Base-by-base conservation (phyloP, 1,284 basidiomycete genomes). In the Hymenochaete sp. region DNA sequence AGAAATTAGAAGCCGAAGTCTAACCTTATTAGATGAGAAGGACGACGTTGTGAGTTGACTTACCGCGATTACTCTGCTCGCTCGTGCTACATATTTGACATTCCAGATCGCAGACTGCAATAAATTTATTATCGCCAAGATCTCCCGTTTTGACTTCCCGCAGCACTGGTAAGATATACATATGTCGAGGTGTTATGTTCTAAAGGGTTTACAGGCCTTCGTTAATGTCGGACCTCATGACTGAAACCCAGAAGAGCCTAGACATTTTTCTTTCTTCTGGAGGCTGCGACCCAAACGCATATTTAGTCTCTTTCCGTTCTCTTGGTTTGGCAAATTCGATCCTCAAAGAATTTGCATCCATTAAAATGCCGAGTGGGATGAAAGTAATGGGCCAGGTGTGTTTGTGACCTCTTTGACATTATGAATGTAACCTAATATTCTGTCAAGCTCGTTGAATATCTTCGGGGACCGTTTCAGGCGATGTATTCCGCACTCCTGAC, bases 71-170 rank as follows among this genome's bases (percentile, higher is more conserved):
- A 38, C 29, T 33, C 36, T 16, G 44, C 21, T 25, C 22, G 28
- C 9, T 6, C 31, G n/a, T 40, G 25, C 35, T 31, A 33, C n/a
- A 13, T 33, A 21, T 26, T 35, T 31, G 51, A 35, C 16, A 44
- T 16, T 35, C 27, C 26, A 29, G 86, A 82, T 90, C 49, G 73
- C 81, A 22, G 67, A 79, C 48, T 84, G 77, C 56, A 89, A 88
- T 52, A 70, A 82, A 55, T 56, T 80, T 25, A 75, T 84, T 24
- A 68, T 84, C 3, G 67, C 75, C 5, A 88, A 79, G 58, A 75
- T 88, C 44, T 77, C 84, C 8, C 73, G 87, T 37, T 60, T 71
- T 24, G 86, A 90, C 56, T 87, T 73, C 58, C 85, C 86, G 9
- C 62, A 58, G 32, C 66, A 66, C 38, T 89, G 85, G 85, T 82